Conservation (phyloP, 2,329 filamentous ascomycete species). For the Teratosphaeria nubilosa region DNA sequence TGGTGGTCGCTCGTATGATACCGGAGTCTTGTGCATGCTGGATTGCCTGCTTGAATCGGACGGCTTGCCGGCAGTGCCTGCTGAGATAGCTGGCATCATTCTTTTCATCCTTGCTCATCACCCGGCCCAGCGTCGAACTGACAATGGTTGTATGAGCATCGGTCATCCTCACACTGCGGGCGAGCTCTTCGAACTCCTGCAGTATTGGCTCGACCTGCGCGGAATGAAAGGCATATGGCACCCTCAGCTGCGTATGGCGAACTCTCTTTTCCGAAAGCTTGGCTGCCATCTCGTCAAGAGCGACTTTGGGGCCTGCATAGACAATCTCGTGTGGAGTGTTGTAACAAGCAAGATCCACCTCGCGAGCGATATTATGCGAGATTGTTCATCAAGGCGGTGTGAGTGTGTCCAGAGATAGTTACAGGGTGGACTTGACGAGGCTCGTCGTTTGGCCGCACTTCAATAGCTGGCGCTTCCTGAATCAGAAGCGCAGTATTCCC, state of each 20-base stretch:
- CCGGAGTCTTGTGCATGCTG: conserved; percentile 7
- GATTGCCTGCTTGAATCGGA: conserved; percentile 25
- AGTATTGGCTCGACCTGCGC: conserved; percentile 22
- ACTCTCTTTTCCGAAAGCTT: conserved; percentile 5
- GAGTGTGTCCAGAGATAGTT: conserved; percentile 33
- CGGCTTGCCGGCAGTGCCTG: conserved; percentile 28
- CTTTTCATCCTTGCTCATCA: conserved; percentile 12
- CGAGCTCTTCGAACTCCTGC: conserved; percentile 11
- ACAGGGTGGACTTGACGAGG: conserved; percentile 50
- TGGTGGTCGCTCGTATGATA: conserved; percentile 1
- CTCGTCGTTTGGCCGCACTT: conserved; percentile 30
- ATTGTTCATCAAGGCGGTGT: background rate
- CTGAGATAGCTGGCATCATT: conserved; percentile 15
- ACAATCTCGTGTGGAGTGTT: conserved; percentile 18
- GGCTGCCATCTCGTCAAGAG: conserved; percentile 5
- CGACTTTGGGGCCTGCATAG: conserved; percentile 9
- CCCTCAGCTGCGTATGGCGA: conserved; percentile 8
- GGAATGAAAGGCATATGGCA: conserved; percentile 37
- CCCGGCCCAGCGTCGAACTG: conserved; percentile 17
- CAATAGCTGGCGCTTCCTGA: conserved; percentile 46
- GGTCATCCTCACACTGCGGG: conserved; percentile 10
- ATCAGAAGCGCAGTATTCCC: conserved; percentile 60
- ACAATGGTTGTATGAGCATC: conserved; percentile 22
- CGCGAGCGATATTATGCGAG: background rate
- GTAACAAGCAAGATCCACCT: conserved; percentile 12